Evolutionary conservation across 2,329 filamentous ascomycete species (phyloP), one percentile per base, ranked within the genome.

Genomic region (Ramularia endophylla): DNA sequence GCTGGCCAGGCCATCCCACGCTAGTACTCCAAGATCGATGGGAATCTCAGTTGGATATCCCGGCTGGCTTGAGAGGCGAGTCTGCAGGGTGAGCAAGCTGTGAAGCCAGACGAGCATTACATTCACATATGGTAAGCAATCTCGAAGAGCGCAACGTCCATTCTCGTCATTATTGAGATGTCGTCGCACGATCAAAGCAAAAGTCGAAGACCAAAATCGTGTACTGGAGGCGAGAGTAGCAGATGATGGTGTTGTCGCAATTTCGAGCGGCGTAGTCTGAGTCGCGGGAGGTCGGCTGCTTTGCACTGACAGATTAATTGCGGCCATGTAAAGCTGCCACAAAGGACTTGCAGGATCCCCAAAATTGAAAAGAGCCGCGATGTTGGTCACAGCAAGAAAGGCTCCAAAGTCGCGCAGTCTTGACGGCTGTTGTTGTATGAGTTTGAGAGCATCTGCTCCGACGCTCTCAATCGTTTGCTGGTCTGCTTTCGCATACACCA

Each of bases 71-170:
- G 25, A 20, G 4, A 48, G 43, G 27, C 43, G 44, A 15, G 47
- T 36, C 13, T 43, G 48, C 13, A 53, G 35, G 2, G 44, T 43
- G 18, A 43, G 15, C 1, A 55, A 32, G 16, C 39, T 44, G 38
- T 56, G 61, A 72, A 85, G 56, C 51, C 83, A 85, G 0, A 76
- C 72, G 18, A 87, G 63, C 4, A 74, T 71, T 0, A 78, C 71
- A 49, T 86, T 81, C 0, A 83, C 54, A 53, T 78, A 83, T 0
- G 80, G 73, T 1, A 84, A 64, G 2, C 78, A 72, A 46, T 80
- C 48, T 12, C 36, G 34, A 8, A 56, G 20, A 75, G 68, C 1
- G 22, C 22, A 25, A 6, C n/a, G n/a, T n/a, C n/a, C n/a, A n/a
- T 25, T 11, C 22, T 11, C 22, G 22, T 25, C 22, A 76, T 57